Evolutionary conservation across 2,329 filamentous ascomycete genomes (phyloP).

Genomic region (Penicillium decumbens): DNA sequence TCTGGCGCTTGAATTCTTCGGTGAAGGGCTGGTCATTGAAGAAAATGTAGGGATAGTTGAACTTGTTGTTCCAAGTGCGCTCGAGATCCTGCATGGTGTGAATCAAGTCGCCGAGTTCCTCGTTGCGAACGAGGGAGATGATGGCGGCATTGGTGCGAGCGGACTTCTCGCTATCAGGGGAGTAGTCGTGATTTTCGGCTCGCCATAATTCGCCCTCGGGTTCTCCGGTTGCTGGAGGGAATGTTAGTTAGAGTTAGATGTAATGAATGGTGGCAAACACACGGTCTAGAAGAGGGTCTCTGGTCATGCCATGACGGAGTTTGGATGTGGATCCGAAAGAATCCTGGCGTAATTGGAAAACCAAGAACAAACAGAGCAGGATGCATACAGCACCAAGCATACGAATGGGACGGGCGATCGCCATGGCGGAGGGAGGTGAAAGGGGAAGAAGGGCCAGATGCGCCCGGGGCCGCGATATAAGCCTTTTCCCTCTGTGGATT

Average conservation of each 20-base stretch:
- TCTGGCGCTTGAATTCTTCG: conserved; percentile 84
- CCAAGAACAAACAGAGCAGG: conserved; percentile 70
- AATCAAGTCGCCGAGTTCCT: conserved; percentile 78
- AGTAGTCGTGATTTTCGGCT: conserved; percentile 70
- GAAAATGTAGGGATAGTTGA: conserved; percentile 99
- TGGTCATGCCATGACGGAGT: conserved; percentile 58
- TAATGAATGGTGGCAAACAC: conserved; percentile 35
- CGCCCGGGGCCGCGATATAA: conserved; percentile 6
- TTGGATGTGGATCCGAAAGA: conserved; percentile 42
- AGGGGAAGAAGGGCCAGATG: conserved; percentile 15
- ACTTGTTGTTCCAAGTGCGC: conserved; percentile 94
- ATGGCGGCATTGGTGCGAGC: conserved; percentile 90
- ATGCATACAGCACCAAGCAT: conserved; percentile 68
- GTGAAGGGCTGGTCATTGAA: conserved; percentile 95
- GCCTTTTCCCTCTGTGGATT: conserved; percentile 25
- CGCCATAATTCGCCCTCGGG: conserved; percentile 71
- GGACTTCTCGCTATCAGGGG: conserved; percentile 66
- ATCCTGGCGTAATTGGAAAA: conserved; percentile 68
- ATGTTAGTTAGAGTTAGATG: conserved; percentile 13
- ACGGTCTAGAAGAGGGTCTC: conserved; percentile 86
- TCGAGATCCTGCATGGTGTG: conserved; percentile 88
- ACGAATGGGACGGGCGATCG: conserved; percentile 77
- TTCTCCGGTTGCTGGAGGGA: conserved; percentile 67
- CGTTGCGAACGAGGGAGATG: conserved; percentile 85
- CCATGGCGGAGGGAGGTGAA: conserved; percentile 54